These are phyloP conservation scores for Salvia miltiorrhiza DNA, from an alignment of 257 asterid species.

Conservation along the genomic window DNA sequence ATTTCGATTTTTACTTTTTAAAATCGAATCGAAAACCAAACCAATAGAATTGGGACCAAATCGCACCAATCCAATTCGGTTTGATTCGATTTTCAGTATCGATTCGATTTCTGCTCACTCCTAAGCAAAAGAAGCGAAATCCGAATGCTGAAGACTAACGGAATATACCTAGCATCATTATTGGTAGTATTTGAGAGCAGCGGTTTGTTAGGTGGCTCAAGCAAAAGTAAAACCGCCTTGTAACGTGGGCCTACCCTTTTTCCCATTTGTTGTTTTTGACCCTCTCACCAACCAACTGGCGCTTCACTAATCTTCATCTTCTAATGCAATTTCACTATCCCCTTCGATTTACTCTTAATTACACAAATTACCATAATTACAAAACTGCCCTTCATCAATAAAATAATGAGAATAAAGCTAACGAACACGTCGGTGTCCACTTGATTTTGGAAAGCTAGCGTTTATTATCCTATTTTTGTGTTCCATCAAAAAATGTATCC, in stretches of 20 bases:
- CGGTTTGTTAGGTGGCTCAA: constrained; percentile 19
- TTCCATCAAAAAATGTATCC: no score
- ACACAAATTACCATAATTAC: neutral
- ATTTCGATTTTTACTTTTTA: no score
- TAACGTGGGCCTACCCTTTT: constrained; percentile 10
- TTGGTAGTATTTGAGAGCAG: neutral
- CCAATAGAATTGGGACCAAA: no score
- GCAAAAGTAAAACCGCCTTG: constrained; percentile 26
- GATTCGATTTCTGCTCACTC: no score
- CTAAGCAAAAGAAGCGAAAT: no score
- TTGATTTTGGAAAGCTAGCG: neutral
- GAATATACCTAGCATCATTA: neutral
- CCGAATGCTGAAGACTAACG: no score
- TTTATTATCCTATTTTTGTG: neutral
- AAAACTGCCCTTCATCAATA: neutral
- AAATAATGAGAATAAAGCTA: constrained; percentile 13
- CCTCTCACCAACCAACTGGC: constrained; percentile 19
- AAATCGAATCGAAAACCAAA: no score
- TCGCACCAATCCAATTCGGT: no score
- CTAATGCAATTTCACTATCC: neutral
- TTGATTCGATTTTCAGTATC: no score
- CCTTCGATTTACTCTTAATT: constrained; percentile 13
- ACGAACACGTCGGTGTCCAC: constrained; percentile 14
- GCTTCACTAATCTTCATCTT: neutral
- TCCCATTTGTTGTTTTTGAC: constrained; percentile 13